A percentile compares a stretch with the other conserved stretches of the same genome.
phyloP scores from a whole-genome alignment of 2,329 filamentous ascomycete species.

The Trematosphaeria pertusa region DNA sequence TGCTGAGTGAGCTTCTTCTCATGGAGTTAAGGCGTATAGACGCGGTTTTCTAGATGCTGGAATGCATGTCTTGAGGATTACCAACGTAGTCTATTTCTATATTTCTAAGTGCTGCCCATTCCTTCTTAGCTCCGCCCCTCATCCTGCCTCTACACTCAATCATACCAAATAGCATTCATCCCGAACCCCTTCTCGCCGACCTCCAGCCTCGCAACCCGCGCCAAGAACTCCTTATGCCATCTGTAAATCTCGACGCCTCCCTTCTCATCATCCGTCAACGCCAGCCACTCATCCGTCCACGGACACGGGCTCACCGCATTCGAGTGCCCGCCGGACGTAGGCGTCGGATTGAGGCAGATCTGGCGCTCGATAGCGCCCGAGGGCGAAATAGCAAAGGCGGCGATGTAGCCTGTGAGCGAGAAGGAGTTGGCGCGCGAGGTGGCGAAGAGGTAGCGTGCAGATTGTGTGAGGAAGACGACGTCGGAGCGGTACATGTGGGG shows the following conservation, averaged over 20 bases:
- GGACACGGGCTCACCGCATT: slow-evolving; percentile 86
- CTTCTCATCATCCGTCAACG: slow-evolving; percentile 86
- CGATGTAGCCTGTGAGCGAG: slow-evolving; percentile 80
- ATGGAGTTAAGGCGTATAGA: no score
- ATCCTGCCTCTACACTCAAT: no score
- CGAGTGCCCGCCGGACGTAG: slow-evolving; percentile 85
- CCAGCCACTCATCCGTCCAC: slow-evolving; percentile 89
- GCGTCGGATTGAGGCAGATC: slow-evolving; percentile 82
- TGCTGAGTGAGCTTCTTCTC: no score
- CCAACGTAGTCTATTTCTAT: no score
- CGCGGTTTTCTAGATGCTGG: no score
- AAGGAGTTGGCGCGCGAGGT: slow-evolving; percentile 81
- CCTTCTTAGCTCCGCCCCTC: no score
- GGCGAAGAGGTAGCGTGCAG: slow-evolving; percentile 79
- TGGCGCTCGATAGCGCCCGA: slow-evolving; percentile 77
- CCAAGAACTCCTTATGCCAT: slow-evolving; percentile 82
- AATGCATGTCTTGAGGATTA: no score
- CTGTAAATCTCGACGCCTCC: slow-evolving; percentile 88
- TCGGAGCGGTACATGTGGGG: slow-evolving; percentile 79
- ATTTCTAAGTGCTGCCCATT: no score
- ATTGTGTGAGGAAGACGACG: slow-evolving; percentile 76
- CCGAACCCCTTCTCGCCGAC: slow-evolving; percentile 89
- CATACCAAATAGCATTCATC: slow-evolving; percentile 97
- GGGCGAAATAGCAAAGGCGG: slow-evolving; percentile 75
- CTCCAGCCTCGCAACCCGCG: slow-evolving; percentile 76